Conservation (phyloP, 2,329 filamentous ascomycete genomes). For the Cadophora luteo-olivacea region DNA sequence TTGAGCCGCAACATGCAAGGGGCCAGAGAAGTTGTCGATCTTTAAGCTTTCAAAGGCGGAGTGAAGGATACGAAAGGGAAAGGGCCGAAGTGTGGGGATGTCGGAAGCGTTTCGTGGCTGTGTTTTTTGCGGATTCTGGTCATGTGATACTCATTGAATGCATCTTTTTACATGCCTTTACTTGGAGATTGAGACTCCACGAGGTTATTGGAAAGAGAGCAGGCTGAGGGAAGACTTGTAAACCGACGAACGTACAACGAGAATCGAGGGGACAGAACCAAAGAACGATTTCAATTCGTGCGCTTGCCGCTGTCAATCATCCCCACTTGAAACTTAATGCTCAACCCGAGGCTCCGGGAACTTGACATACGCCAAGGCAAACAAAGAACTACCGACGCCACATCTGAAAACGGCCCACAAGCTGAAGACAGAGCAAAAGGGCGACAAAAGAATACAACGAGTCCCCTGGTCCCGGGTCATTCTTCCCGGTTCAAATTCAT, state of each 20-base stretch:
- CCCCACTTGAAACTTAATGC: neutral
- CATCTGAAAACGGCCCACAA: neutral
- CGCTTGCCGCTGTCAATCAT: neutral
- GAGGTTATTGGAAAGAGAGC: neutral
- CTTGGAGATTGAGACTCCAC: neutral
- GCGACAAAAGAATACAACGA: neutral
- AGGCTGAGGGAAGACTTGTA: too few species aligned
- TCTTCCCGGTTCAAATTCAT: neutral
- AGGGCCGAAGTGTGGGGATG: conserved; percentile 3
- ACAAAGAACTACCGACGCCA: neutral
- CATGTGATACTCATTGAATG: neutral
- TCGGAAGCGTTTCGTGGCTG: conserved; percentile 6
- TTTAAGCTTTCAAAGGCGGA: neutral
- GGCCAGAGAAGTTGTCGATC: neutral
- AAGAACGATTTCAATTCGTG: neutral
- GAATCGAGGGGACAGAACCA: neutral
- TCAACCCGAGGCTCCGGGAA: neutral
- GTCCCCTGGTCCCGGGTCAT: neutral
- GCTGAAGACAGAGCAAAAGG: neutral
- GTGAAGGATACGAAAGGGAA: conserved; percentile 4
- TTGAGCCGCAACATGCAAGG: conserved; percentile 2
- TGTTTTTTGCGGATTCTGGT: neutral
- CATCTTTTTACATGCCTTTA: neutral
- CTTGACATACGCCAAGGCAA: conserved; percentile 15
- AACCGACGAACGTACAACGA: neutral